Evolutionary conservation across 257 asterid species (phyloP).

Genomic region (Solanum sejunctum): DNA sequence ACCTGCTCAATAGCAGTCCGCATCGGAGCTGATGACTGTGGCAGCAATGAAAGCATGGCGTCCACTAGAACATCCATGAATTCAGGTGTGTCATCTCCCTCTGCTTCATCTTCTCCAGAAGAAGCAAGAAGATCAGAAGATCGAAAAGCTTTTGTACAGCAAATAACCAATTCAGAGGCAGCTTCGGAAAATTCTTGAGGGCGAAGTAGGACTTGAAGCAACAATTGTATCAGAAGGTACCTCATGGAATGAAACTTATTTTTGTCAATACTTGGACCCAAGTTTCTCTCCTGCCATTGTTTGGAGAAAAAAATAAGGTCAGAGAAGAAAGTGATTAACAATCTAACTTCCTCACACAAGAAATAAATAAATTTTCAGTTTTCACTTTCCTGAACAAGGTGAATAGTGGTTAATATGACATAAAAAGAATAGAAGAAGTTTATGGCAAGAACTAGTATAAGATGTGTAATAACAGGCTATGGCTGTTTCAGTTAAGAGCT

Average conservation of each 20-base stretch:
- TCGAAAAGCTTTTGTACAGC: slow-evolving; percentile 76
- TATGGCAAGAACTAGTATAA: not conserved
- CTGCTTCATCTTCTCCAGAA: slow-evolving; percentile 71
- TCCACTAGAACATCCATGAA: slow-evolving; percentile 93
- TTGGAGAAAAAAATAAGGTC: not conserved
- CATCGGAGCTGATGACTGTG: slow-evolving; percentile 85
- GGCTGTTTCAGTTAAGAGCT: not conserved
- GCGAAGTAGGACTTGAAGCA: slow-evolving; percentile 83
- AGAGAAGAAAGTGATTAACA: not conserved
- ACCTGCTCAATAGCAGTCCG: slow-evolving; percentile 94
- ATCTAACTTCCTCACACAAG: not conserved
- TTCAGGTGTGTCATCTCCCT: slow-evolving; percentile 47
- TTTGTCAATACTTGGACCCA: slow-evolving; percentile 36
- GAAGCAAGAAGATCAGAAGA: slow-evolving; percentile 50
- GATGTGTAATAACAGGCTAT: not conserved
- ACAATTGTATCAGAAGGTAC: slow-evolving; percentile 75
- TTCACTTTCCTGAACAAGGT: not conserved
- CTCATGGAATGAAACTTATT: slow-evolving; percentile 66
- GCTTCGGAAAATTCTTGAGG: slow-evolving; percentile 88
- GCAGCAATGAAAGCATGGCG: slow-evolving; percentile 87
- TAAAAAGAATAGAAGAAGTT: not conserved
- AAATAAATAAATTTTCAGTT: not conserved
- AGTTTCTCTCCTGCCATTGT: slow-evolving; percentile 53
- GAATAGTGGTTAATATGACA: not conserved
- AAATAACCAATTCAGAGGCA: slow-evolving; percentile 70